Conservation (phyloP, 2,329 filamentous ascomycete genomes). For the Phyllosticta paracitricarpa region DNA sequence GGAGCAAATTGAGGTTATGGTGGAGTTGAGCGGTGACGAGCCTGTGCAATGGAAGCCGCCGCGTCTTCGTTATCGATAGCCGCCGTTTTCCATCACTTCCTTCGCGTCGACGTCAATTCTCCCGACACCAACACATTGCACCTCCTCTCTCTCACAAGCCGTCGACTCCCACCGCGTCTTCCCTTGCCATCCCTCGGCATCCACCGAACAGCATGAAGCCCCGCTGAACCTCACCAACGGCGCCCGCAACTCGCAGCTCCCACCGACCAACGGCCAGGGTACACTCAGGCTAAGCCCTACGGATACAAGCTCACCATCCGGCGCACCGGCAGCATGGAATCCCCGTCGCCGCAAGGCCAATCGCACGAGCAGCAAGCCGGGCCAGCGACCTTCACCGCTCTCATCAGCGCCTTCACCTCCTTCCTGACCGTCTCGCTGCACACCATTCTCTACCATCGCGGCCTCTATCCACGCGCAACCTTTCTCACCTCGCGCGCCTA, state of each 20-base stretch:
- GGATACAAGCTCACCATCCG: not conserved
- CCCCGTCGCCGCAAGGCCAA: not conserved
- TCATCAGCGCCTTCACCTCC: constrained; percentile 61
- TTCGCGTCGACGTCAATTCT: not conserved
- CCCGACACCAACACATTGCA: not conserved
- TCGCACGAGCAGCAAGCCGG: not conserved
- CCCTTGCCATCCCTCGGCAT: not conserved
- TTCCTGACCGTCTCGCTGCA: constrained; percentile 79
- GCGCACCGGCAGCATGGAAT: not conserved
- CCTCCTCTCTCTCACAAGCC: not conserved
- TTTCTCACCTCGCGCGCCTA: constrained; percentile 74
- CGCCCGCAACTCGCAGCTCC: not conserved
- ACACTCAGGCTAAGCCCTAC: not conserved
- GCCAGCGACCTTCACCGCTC: constrained; percentile 39
- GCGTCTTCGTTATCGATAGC: not conserved
- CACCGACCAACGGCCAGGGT: not conserved
- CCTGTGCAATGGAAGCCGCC: no score
- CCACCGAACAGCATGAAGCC: not conserved
- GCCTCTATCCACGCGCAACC: constrained; percentile 65
- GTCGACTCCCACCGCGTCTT: not conserved
- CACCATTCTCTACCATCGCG: constrained; percentile 73
- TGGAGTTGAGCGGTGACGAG: not conserved
- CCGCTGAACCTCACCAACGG: not conserved
- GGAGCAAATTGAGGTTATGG: not conserved
- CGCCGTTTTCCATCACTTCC: not conserved